phyloP scores from a whole-genome alignment of 1,284 basidiomycete genomes.

The Naganishia liquefaciens region DNA sequence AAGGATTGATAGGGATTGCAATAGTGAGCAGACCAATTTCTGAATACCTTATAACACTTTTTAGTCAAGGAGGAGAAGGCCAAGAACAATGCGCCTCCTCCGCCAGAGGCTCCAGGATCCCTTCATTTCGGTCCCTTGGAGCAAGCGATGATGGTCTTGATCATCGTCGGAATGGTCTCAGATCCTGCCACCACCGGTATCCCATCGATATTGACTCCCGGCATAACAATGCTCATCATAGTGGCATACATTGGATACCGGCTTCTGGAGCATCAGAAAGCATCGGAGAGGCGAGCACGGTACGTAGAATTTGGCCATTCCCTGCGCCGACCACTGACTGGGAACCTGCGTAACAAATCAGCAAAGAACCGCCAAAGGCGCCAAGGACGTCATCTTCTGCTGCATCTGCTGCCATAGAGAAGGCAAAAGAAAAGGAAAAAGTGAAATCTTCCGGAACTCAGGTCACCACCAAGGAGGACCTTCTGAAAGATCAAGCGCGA shows the following conservation, averaged over 20 bases:
- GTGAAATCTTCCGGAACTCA: constrained; percentile 17
- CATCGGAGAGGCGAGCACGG: constrained; percentile 27
- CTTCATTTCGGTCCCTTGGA: constrained; percentile 33
- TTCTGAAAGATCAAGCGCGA: constrained; percentile 30
- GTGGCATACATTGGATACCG: constrained; percentile 33
- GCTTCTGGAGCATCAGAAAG: constrained; percentile 31
- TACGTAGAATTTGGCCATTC: background rate
- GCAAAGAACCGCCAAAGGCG: constrained; percentile 13
- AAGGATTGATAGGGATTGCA: background rate
- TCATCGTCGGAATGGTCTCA: constrained; percentile 32
- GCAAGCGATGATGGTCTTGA: constrained; percentile 33
- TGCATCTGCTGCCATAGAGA: background rate
- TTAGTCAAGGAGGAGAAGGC: constrained; percentile 31
- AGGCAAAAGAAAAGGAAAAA: constrained; percentile 26
- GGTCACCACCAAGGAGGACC: constrained; percentile 29
- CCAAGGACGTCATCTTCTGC: constrained; percentile 16
- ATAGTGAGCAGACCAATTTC: background rate
- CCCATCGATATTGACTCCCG: constrained; percentile 27
- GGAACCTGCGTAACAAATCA: background rate
- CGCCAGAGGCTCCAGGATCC: constrained; percentile 30
- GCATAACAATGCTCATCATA: constrained; percentile 33
- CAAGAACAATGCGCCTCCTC: constrained; percentile 30
- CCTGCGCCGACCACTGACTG: background rate
- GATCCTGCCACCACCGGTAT: constrained; percentile 27
- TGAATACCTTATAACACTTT: background rate